Evolutionary conservation across 352 stramenopile genomes (phyloP).

Genomic region (Stramenopiles sp.): DNA sequence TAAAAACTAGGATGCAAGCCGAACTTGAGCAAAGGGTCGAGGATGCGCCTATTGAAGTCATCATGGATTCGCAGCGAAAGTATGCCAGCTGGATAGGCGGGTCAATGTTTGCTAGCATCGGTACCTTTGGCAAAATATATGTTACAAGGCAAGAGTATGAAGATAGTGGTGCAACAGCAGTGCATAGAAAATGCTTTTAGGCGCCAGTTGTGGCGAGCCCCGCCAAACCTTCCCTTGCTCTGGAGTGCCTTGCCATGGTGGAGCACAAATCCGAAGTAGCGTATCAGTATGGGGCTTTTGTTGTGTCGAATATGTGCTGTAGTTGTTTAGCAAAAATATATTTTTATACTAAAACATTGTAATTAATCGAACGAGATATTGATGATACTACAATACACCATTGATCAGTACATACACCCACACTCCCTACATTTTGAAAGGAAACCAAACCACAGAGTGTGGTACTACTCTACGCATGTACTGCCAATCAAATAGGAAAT

Average conservation of each 20-base stretch:
- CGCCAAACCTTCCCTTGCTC: neutral
- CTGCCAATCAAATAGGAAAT: too few species aligned
- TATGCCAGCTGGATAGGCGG: constrained; percentile 63
- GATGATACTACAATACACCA: neutral
- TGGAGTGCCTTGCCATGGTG: neutral
- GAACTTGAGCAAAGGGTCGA: constrained; percentile 21
- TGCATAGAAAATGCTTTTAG: neutral
- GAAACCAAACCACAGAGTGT: too few species aligned
- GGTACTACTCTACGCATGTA: too few species aligned
- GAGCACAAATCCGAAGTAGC: neutral
- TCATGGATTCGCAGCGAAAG: constrained; percentile 35
- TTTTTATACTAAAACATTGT: neutral
- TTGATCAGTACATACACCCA: too few species aligned
- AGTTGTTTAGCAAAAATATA: too few species aligned
- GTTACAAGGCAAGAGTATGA: constrained; percentile 67
- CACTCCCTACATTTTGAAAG: too few species aligned
- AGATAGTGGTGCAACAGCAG: constrained; percentile 24
- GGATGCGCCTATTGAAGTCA: constrained; percentile 18
- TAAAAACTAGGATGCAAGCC: constrained; percentile 22
- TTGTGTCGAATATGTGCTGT: too few species aligned
- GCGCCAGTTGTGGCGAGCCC: neutral
- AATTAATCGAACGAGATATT: neutral
- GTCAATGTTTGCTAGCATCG: constrained; percentile 58
- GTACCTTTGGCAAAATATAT: constrained; percentile 59
- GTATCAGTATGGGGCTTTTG: neutral